A percentile compares a stretch with the other conserved stretches of the same genome.
Evolutionary conservation across 306 rosid species (phyloP).

Genomic region (Rosa multiflora): DNA sequence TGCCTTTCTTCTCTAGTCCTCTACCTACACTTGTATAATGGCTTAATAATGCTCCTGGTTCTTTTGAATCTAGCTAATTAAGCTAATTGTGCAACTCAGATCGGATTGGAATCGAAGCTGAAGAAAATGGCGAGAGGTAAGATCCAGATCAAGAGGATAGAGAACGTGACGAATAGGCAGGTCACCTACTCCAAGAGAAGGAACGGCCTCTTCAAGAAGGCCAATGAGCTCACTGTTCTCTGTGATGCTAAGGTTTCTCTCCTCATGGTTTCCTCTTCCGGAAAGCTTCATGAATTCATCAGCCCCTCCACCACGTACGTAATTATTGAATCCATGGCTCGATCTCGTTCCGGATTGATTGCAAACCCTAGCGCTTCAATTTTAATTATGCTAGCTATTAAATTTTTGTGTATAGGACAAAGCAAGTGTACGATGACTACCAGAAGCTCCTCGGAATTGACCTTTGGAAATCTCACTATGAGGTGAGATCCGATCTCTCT

Average conservation of each 20-base stretch:
- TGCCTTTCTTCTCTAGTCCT: background rate
- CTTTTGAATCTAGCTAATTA: background rate
- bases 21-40: background rate
- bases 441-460: constrained; percentile 54
- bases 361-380: background rate
- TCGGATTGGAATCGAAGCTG: background rate
- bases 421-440: constrained; percentile 71
- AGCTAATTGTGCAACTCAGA: background rate
- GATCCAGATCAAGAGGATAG: constrained; percentile 95
- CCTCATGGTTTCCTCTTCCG: constrained; percentile 64
- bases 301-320: constrained; percentile 66
- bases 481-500: constrained; percentile 36
- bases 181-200: constrained; percentile 85
- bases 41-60: background rate
- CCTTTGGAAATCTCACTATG: constrained; percentile 77
- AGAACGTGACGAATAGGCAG: constrained; percentile 75
- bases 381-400: background rate
- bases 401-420: constrained; percentile 42
- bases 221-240: constrained; percentile 80
- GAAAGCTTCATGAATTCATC: constrained; percentile 64
- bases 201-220: constrained; percentile 87
- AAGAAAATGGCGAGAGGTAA: constrained; percentile 77
- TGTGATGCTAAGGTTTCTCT: constrained; percentile 87
- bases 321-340: background rate
- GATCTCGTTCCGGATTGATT: background rate